phyloP scores from a whole-genome alignment of 768 basidiomycete species.

The Rhizopogon roseolus region DNA sequence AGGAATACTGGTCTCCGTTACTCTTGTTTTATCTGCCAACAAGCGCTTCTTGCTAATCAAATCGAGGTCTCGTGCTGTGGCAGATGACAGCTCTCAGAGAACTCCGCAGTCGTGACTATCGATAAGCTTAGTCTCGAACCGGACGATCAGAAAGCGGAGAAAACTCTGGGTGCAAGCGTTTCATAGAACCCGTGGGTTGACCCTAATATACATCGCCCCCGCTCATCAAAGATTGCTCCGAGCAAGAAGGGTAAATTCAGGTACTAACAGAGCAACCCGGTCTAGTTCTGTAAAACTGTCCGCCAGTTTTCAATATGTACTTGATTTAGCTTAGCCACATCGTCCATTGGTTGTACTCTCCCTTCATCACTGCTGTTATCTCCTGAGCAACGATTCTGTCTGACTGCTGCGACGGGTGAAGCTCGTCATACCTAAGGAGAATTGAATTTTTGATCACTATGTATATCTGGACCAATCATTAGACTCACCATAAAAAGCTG shows the following conservation, averaged over 20 bases:
- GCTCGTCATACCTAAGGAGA: slow-evolving; percentile 35
- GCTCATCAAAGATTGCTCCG: too few relatives aligned
- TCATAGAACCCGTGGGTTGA: too few relatives aligned
- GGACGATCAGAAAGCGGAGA: too few relatives aligned
- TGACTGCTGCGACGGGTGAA: slow-evolving; percentile 58
- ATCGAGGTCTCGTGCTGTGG: neutral
- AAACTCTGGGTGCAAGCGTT: too few relatives aligned
- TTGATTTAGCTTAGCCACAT: slow-evolving; percentile 42
- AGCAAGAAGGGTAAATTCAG: neutral
- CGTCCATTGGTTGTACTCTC: slow-evolving; percentile 39
- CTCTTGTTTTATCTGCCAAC: slow-evolving; percentile 1
- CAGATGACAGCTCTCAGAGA: neutral
- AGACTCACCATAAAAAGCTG: slow-evolving; percentile 55
- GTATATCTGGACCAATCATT: neutral
- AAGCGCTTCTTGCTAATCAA: neutral
- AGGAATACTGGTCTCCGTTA: neutral
- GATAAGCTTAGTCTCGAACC: neutral
- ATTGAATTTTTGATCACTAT: neutral
- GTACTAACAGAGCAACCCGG: neutral
- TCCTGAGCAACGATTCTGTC: slow-evolving; percentile 50
- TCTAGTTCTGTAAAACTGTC: neutral
- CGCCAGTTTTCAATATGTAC: neutral
- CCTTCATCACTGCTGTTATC: slow-evolving; percentile 42
- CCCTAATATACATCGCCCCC: neutral
- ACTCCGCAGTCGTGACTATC: neutral